Base-by-base conservation (phyloP, 139 green algal genomes). In the Asterochloris erici region DNA sequence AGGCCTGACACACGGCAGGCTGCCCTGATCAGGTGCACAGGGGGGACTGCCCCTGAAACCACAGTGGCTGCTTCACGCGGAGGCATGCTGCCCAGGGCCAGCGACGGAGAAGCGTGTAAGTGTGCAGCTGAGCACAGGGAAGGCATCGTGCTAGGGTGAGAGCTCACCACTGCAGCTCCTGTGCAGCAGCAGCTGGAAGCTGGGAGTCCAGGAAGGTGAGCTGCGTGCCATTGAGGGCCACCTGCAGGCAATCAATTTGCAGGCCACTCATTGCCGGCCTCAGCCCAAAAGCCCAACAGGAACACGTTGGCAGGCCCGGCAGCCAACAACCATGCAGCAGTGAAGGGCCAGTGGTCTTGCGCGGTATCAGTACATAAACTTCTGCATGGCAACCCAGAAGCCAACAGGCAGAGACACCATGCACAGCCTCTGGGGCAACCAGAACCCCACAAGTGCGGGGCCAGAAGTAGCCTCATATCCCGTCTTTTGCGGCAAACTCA, bases 111-210 rank as follows among this genome's bases (percentile, higher is more conserved):
- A 54, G 38, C 38, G 6, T 54, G 38, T 6, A 6, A 54, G 38
- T 6, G 6, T 54, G 38, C 38, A 54, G 38, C 38, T 54, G 38
- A 54, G 38, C 38, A 54, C 38, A 54, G 38, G 38, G 38, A 10
- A 6, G 38, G 6, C 38, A 6, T 6, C 38, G 38, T 54, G 38
- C 38, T 6, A 54, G 38, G 38, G 38, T 6, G 38, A 54, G 38
- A 54, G 38, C 38, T 76, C 23, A 80, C 76, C 76, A 80, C 24
- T 54, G 21, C 10, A 80, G 76, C 60, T 80, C 76, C 14, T 80
- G 76, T 29, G 68, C 1, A 47, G 47, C 60, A 19, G 68, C 23
- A 15, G 29, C 24, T 11, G 76, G 26, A 16, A 80, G 60, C 0
- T 62, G 60, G n/a, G 60, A 10, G 14, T 80, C n/a, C 60, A 80